Conservation (phyloP, 257 asterid genomes). For the Solanum infundibuliforme region DNA sequence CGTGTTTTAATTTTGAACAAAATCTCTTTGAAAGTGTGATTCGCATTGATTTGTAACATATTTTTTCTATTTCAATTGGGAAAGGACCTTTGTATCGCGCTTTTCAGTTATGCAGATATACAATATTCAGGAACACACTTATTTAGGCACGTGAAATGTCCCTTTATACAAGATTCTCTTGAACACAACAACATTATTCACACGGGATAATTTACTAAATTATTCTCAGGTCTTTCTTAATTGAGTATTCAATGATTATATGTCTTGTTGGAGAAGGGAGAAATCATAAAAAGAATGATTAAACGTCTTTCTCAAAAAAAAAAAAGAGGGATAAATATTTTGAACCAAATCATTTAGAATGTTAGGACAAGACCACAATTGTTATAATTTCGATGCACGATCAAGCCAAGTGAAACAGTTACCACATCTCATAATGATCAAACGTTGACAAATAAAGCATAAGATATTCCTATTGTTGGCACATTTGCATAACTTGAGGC, state of each 20-base stretch:
- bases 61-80: not conserved
- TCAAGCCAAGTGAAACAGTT: not conserved
- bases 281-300: not conserved
- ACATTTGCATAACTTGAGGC: not conserved
- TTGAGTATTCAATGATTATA: not conserved
- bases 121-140: not conserved
- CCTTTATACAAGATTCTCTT: not conserved
- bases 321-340: not conserved
- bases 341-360: not conserved
- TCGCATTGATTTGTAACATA: not conserved
- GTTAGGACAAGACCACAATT: not conserved
- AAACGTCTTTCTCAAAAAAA: not conserved
- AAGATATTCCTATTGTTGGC: not conserved
- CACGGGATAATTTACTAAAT: not conserved
- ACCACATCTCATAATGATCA: not conserved
- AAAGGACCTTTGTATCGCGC: not conserved
- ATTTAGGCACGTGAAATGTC: not conserved
- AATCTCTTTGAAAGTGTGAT: not conserved
- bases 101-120: not conserved
- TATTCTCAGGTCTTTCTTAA: not conserved
- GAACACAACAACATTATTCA: not conserved
- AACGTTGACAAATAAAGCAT: not conserved
- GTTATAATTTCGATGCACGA: not conserved
- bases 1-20: not conserved
- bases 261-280: not conserved